A percentile compares a stretch with the other conserved stretches of the same genome.
phyloP scores from a whole-genome alignment of 2,329 filamentous ascomycete species.

The Aureobasidium sp. region DNA sequence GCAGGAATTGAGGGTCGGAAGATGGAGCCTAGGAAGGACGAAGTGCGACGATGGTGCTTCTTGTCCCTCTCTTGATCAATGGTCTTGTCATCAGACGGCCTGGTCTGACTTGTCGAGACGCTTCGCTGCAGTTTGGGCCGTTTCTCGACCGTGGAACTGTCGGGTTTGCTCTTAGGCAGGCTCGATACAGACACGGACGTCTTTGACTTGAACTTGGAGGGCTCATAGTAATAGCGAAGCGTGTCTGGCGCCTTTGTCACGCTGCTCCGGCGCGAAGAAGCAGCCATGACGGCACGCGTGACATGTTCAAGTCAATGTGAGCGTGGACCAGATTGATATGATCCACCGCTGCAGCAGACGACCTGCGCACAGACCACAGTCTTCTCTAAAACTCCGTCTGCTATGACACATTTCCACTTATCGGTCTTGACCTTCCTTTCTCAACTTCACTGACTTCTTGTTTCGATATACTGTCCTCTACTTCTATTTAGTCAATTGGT shows the following conservation, averaged over 20 bases:
- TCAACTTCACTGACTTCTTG: neutral
- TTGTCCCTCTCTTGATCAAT: neutral
- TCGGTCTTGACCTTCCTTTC: conserved; percentile 6
- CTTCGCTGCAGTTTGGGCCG: conserved; percentile 10
- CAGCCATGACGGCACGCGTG: neutral
- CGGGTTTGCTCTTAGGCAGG: neutral
- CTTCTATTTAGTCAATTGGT: neutral
- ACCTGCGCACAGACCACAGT: neutral
- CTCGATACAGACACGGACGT: neutral
- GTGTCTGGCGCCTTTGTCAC: neutral
- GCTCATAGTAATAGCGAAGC: neutral
- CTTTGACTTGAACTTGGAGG: neutral
- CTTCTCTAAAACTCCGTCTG: neutral
- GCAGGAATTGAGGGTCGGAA: conserved; percentile 16
- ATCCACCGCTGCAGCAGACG: neutral
- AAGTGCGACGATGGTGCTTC: conserved; percentile 1
- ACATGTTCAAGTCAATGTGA: too few relatives aligned
- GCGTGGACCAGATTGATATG: neutral
- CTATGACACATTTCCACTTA: conserved; percentile 13
- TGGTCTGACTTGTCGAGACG: neutral
- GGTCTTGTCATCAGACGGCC: neutral
- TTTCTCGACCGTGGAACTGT: neutral
- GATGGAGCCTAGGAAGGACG: conserved; percentile 21
- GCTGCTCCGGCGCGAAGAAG: neutral
- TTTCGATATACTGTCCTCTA: neutral